Evolutionary conservation across 192 early-diverging fungal genomes (phyloP).

Genomic region (Umbelopsis sp.): DNA sequence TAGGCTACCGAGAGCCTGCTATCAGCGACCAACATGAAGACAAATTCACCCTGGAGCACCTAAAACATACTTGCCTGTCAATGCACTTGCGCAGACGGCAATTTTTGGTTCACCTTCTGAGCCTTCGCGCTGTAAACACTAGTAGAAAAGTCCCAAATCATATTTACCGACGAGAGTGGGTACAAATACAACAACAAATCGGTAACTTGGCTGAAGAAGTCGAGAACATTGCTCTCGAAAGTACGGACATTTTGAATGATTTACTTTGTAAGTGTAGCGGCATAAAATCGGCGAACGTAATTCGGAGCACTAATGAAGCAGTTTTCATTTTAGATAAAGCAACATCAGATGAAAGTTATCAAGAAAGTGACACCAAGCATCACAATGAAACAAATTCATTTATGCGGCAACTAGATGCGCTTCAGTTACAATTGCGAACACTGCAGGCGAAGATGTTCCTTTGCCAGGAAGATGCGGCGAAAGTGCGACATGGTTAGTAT

Average conservation of each 20-base stretch:
- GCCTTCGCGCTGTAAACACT: slow-evolving; percentile 16
- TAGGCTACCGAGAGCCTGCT: slow-evolving; percentile 23
- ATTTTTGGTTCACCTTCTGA: slow-evolving; percentile 54
- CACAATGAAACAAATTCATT: slow-evolving; percentile 40
- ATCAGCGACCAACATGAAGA: slow-evolving; percentile 5
- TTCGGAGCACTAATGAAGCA: not conserved
- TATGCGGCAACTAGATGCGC: slow-evolving; percentile 46
- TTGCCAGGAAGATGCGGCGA: slow-evolving; percentile 55
- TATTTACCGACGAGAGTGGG: slow-evolving; percentile 1
- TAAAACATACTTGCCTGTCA: slow-evolving; percentile 47
- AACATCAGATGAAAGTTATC: not conserved
- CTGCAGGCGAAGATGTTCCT: slow-evolving; percentile 61
- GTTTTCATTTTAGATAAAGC: not conserved
- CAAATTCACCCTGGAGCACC: slow-evolving; percentile 42
- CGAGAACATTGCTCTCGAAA: slow-evolving; percentile 10
- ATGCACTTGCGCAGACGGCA: slow-evolving; percentile 64
- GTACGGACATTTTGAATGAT: not conserved
- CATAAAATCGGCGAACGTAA: not conserved
- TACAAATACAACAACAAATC: not conserved
- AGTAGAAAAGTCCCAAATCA: not conserved
- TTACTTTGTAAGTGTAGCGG: not conserved
- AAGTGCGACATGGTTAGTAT: slow-evolving; percentile 18
- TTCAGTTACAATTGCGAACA: slow-evolving; percentile 57
- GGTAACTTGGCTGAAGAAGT: not conserved
- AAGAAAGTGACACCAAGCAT: not conserved